Evolutionary conservation across 2,329 filamentous ascomycete species (phyloP).

Genomic region (Sordariomycetes sp.): DNA sequence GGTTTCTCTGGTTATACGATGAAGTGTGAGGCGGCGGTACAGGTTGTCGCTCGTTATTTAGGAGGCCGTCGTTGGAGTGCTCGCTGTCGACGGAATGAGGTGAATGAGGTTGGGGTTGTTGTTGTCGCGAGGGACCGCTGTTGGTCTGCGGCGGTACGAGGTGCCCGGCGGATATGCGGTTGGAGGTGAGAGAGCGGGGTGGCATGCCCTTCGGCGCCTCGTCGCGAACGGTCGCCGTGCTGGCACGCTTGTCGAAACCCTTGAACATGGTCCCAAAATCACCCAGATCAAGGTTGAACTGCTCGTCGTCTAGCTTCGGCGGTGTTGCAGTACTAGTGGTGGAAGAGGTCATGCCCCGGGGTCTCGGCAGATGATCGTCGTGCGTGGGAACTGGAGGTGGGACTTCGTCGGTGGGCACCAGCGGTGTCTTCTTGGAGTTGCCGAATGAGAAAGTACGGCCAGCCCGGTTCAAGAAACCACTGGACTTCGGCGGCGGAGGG

Average conservation of each 20-base stretch:
- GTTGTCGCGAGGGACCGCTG: slow-evolving; percentile 28
- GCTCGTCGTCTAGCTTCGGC: slow-evolving; percentile 31
- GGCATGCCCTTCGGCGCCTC: slow-evolving; percentile 16
- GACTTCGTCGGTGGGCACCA: slow-evolving; percentile 15
- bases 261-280: slow-evolving; percentile 48
- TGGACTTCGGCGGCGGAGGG: slow-evolving; percentile 34
- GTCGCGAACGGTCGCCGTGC: slow-evolving; percentile 24
- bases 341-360: slow-evolving; percentile 37
- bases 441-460: slow-evolving; percentile 51
- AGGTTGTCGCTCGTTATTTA: slow-evolving; percentile 25
- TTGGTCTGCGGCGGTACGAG: slow-evolving; percentile 10
- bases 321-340: slow-evolving; percentile 43
- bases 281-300: slow-evolving; percentile 39
- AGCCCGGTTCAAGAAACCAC: slow-evolving; percentile 44
- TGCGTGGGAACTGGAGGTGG: slow-evolving; percentile 17
- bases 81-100: slow-evolving; percentile 42
- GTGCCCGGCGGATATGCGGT: slow-evolving; percentile 11
- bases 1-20: slow-evolving; percentile 8
- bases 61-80: slow-evolving; percentile 36
- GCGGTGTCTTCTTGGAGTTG: slow-evolving; percentile 35
- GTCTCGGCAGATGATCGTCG: slow-evolving; percentile 13
- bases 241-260: slow-evolving; percentile 43
- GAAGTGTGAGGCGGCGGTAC: slow-evolving; percentile 14
- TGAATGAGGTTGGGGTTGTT: slow-evolving; percentile 24
- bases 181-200: slow-evolving; percentile 34